Evolutionary conservation across 1,284 basidiomycete species (phyloP), one percentile per base, ranked within the genome.

Genomic region (Malassezia vespertilionis): DNA sequence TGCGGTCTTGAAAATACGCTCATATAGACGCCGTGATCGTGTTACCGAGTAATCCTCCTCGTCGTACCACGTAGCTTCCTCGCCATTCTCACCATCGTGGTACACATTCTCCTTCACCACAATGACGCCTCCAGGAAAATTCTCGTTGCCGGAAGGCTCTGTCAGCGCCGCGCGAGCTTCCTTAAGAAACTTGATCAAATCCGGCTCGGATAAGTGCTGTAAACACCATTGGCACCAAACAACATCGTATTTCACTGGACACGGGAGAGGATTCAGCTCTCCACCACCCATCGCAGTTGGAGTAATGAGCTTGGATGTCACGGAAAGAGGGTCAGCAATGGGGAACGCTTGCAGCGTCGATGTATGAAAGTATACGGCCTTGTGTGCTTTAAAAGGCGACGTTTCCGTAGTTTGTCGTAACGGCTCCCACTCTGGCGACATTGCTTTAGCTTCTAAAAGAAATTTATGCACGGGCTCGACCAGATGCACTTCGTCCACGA

Each of bases 91-190:
- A 8, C 52, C 48, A 31, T 69, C 67, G 12, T 34, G 44, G 47
- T 64, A 67, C 0, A 70, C 63, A 34, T 70, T 70, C 43, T 70
- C 67, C 54, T 70, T 70, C 33, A 70, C 52, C 3, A 66, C 58
- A 18, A 70, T 67, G 22, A 63, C 46, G 11, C 66, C 66, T 14
- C 48, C 48, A 5, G 31, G 27, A 15, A 24, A 40, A 2, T 18
- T 22, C 21, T 44, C 48, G 14, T 56, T 51, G 4, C 27, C 23
- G 4, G 26, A 17, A 8, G 41, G 26, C 6, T 42, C 37, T 7
- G 33, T 24, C 18, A 70, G 60, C 2, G 58, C 53, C 2, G 37
- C 47, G 31, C 59, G 55, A 7, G 65, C 59, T 0, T 60, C 54
- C 14, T 53, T 31, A 7, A 70, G 54, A 36, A 70, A 70, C 10